Conservation (phyloP, 257 asterid species). For the Solanum etuberosum region DNA sequence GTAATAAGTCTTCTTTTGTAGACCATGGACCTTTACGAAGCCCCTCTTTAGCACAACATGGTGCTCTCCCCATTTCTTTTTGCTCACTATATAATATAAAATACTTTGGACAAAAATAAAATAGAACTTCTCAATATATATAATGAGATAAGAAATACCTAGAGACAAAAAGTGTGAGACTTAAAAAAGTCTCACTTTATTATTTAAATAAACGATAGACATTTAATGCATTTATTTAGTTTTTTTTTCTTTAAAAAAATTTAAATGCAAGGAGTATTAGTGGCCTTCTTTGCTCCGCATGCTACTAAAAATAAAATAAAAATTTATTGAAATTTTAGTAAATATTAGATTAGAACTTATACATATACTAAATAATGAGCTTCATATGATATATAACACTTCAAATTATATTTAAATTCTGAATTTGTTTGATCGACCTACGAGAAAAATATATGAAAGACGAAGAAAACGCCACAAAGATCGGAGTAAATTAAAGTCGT, state of each 20-base stretch:
- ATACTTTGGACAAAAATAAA: not conserved
- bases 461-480: not conserved
- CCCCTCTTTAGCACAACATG: slow-evolving; percentile 18
- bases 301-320: not conserved
- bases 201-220: not conserved
- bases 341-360: not conserved
- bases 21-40: slow-evolving; percentile 19
- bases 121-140: no score
- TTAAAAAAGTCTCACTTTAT: not conserved
- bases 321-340: not conserved
- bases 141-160: not conserved
- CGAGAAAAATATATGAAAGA: not conserved
- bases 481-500: not conserved
- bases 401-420: not conserved
- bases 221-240: not conserved
- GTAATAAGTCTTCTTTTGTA: slow-evolving; percentile 6
- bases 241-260: not conserved
- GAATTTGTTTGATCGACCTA: accelerated
- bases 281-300: not conserved
- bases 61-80: slow-evolving; percentile 17
- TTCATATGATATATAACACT: no score
- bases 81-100: not conserved
- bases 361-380: not conserved
- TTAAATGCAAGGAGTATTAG: not conserved
- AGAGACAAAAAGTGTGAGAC: not conserved